Base-by-base conservation (phyloP, 108 stramenopile genomes). In the Cyclotella atomus region DNA sequence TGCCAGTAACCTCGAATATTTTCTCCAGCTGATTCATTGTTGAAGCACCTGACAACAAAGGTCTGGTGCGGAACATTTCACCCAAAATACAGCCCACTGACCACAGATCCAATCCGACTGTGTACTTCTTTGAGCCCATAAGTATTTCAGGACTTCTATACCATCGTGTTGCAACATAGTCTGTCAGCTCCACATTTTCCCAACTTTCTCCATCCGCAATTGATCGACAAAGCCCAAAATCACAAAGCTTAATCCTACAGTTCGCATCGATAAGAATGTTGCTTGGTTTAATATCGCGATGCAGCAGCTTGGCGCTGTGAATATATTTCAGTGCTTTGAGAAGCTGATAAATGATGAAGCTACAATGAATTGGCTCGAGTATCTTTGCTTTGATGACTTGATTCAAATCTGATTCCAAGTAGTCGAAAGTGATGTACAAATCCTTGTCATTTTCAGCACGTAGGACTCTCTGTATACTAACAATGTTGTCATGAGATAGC, bases 121-220 rank as follows among this genome's bases (percentile, higher is more conserved):
- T 86, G 55, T 95, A 95, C 67, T 85, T 89, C 12, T 88, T 89
- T 21, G 89, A 88, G 0, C 92, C 93, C 43, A 94, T 59, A 17
- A 96, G 70, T 59, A 93, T 86, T 62, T 95, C 94, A 1, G 93
- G 93, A 35, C 89, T 82, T 2, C 93, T 76, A 59, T 94, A 94
- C 95, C 95, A 96, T 27, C 93, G 55, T 19, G 95, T 96, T 23
- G 90, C 88, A 27, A 96, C 90, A 61, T 96, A 95, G 72, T 96
- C 95, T 17, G 92, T 93, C 74, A 90, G 87, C 24, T 89, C 88
- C 44, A 75, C 33, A 71, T 81, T 60, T 6, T 72, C 77, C 88
- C 71, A 44, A 65, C 68, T 24, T 71, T 75, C 78, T 81, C 88
- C 24, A 85, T 73, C n/a, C 70, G 89, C 35, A 79, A 90, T 71